Evolutionary conservation across 441 rosid genomes (phyloP).

Genomic region (Gossypium aridum): DNA sequence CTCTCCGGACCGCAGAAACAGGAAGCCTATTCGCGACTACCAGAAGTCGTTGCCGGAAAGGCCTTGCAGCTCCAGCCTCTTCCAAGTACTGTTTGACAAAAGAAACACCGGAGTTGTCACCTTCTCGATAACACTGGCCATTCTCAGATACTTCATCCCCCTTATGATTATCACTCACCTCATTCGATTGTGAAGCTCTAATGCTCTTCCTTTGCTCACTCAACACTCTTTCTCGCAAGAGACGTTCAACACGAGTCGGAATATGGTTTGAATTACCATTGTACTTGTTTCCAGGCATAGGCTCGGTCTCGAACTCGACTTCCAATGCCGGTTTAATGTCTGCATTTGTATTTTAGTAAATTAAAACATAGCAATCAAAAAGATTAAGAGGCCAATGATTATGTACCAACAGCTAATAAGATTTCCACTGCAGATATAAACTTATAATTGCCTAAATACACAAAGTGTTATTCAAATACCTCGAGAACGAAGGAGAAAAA

Average conservation of each 20-base stretch:
- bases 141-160: constrained; percentile 41
- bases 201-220: constrained; percentile 62
- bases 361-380: constrained; percentile 15
- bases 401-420: constrained; percentile 22
- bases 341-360: constrained; percentile 37
- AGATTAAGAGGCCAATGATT: constrained; percentile 10
- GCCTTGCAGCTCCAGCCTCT: constrained; percentile 56
- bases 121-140: constrained; percentile 43
- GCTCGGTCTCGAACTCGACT: constrained; percentile 44
- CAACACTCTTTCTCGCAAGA: constrained; percentile 57
- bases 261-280: constrained; percentile 50
- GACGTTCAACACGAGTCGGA: constrained; percentile 68
- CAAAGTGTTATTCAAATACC: constrained; percentile 22
- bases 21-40: constrained; percentile 98
- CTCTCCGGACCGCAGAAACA: constrained; percentile 90
- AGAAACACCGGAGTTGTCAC: constrained; percentile 40
- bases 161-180: constrained; percentile 34
- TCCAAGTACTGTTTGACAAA: constrained; percentile 58
- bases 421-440: background rate
- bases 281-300: constrained; percentile 95
- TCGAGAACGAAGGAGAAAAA: constrained; percentile 22
- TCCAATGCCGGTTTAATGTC: constrained; percentile 26
- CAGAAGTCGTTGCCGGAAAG: constrained; percentile 73
- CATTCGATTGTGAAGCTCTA: constrained; percentile 43
- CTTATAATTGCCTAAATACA: background rate